phyloP scores from a whole-genome alignment of 371 early-diverging fungal species.

The Mucor velutinosus region DNA sequence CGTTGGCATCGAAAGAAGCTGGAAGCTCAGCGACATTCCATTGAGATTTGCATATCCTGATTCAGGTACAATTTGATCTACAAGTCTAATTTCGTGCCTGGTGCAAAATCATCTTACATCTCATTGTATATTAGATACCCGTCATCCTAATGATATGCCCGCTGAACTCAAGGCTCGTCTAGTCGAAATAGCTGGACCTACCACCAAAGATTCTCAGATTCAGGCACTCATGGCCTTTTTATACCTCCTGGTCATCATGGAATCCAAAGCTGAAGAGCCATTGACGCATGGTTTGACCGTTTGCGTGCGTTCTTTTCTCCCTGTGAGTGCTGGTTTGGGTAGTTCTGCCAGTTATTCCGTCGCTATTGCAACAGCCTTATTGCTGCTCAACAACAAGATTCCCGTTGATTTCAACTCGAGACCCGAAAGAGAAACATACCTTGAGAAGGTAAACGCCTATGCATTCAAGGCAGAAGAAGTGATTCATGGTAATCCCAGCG shows the following conservation, averaged over 20 bases:
- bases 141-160: slow-evolving; percentile 46
- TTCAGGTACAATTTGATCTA: slow-evolving; percentile 15
- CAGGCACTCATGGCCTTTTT: slow-evolving; percentile 49
- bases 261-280: slow-evolving; percentile 15
- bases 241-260: slow-evolving; percentile 37
- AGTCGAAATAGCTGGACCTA: slow-evolving; percentile 11
- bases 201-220: slow-evolving; percentile 23
- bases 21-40: slow-evolving; percentile 44
- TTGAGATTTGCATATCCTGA: slow-evolving; percentile 16
- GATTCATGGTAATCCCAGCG: slow-evolving; percentile 95
- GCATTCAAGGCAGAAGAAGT: slow-evolving; percentile 92
- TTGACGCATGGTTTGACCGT: slow-evolving; percentile 56
- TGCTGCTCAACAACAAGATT: slow-evolving; percentile 53
- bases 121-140: slow-evolving; percentile 22
- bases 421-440: slow-evolving; percentile 14
- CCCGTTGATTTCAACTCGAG: slow-evolving; percentile 23
- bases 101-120: neutral
- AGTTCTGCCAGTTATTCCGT: slow-evolving; percentile 94
- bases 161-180: slow-evolving; percentile 21
- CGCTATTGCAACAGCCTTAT: slow-evolving; percentile 74
- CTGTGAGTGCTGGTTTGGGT: slow-evolving; percentile 96
- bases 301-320: slow-evolving; percentile 75
- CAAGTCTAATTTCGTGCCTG: no score
- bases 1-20: slow-evolving; percentile 43
- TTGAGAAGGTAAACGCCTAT: slow-evolving; percentile 76